Conservation (phyloP, 2,329 filamentous ascomycete genomes). For the Aspergillus pseudoterreus region DNA sequence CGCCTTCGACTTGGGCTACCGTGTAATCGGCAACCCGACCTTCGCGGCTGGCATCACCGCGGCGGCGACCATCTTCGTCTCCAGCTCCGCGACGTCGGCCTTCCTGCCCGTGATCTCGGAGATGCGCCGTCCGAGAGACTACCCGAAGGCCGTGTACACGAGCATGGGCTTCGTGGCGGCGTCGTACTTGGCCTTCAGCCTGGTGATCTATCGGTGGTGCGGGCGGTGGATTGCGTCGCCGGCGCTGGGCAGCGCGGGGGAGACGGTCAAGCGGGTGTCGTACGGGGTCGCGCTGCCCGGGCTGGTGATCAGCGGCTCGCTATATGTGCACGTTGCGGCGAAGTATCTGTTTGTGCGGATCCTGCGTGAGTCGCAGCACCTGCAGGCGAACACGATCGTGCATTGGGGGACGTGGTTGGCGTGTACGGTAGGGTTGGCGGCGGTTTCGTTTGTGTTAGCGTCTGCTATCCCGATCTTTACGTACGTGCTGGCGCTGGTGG, state of each 20-base stretch:
- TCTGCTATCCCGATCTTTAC: conserved; percentile 56
- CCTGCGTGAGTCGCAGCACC: conserved; percentile 48
- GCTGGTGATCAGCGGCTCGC: conserved; percentile 48
- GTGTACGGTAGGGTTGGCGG: conserved; percentile 41
- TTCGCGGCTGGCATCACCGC: conserved; percentile 60
- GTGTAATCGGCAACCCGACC: conserved; percentile 52
- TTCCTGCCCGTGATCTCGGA: conserved; percentile 65
- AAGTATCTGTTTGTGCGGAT: conserved; percentile 58
- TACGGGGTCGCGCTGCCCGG: conserved; percentile 59
- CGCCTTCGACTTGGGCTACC: conserved; percentile 57
- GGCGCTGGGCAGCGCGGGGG: conserved; percentile 58
- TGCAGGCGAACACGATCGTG: conserved; percentile 49
- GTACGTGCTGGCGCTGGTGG: conserved; percentile 48
- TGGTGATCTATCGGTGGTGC: conserved; percentile 61
- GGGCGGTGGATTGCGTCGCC: conserved; percentile 62
- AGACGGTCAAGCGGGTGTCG: conserved; percentile 57
- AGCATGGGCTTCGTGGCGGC: conserved; percentile 57
- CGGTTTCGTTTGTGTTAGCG: conserved; percentile 50
- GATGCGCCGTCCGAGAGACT: conserved; percentile 59
- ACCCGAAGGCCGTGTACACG: conserved; percentile 57
- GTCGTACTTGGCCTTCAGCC: conserved; percentile 56
- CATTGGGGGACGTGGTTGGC: conserved; percentile 54
- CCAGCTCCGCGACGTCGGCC: conserved; percentile 56
- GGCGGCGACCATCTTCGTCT: conserved; percentile 58
- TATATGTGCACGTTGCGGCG: conserved; percentile 46